Percentiles rank a stretch among this genome's conserved stretches.
These are phyloP conservation scores for Aspergillus fumigatiaffinis DNA, from an alignment of 2,329 filamentous ascomycete species.

Conservation along the genomic window DNA sequence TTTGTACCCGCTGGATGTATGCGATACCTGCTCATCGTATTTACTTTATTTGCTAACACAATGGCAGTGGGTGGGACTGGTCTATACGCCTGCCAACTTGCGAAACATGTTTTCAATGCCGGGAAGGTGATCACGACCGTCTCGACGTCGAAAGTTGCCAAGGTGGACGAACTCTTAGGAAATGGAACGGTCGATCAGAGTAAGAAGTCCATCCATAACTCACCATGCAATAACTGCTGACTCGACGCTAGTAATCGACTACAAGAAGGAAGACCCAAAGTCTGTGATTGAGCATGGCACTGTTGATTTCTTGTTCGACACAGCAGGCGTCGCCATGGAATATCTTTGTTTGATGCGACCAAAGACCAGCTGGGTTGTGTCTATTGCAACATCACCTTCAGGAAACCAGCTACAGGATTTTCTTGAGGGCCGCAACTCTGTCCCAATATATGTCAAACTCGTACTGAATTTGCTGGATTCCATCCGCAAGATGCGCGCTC, in stretches of 20 bases:
- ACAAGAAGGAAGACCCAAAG: slow-evolving; percentile 41
- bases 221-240: background rate
- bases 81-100: slow-evolving; percentile 46
- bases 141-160: slow-evolving; percentile 49
- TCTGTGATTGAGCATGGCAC: slow-evolving; percentile 38
- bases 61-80: slow-evolving; percentile 46
- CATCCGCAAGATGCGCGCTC: background rate
- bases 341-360: slow-evolving; percentile 44
- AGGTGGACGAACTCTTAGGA: slow-evolving; percentile 42
- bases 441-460: slow-evolving; percentile 17
- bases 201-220: slow-evolving; percentile 4
- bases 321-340: slow-evolving; percentile 40
- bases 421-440: slow-evolving; percentile 18
- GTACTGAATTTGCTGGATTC: background rate
- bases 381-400: slow-evolving; percentile 35
- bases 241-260: slow-evolving; percentile 44
- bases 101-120: slow-evolving; percentile 49
- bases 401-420: slow-evolving; percentile 33
- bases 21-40: background rate
- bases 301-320: slow-evolving; percentile 52
- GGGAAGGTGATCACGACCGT: slow-evolving; percentile 49
- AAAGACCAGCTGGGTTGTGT: slow-evolving; percentile 33
- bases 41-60: background rate
- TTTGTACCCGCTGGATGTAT: slow-evolving; percentile 47
- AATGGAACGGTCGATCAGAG: slow-evolving; percentile 46